Base-by-base conservation (phyloP, 192 early-diverging fungal species). In the Hyaloraphidium curvatum region DNA sequence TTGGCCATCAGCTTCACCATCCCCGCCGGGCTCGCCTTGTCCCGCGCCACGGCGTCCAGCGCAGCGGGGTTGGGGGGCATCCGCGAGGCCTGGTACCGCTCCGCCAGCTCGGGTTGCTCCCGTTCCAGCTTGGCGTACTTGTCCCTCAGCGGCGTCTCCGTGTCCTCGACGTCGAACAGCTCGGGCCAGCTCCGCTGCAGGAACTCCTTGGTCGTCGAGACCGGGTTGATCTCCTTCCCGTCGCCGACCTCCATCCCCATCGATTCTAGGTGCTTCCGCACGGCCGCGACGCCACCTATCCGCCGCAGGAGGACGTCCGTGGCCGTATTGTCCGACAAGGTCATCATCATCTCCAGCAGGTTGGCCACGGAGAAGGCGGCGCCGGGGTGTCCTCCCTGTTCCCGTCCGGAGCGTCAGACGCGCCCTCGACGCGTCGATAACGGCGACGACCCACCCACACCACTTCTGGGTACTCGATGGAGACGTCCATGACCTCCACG, bases 331-430 rank as follows among this genome's bases (percentile, higher is more conserved):
- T 48, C 43, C 17, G 43, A 48, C 7, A 14, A 25, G 7, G 43
- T 48, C 7, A 48, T 14, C 5, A 25, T 22, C 43, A 48, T 48
- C 25, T 48, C 43, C 5, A 48, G 43, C 14, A 48, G 43, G 43
- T 48, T 48, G 43, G 43, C 14, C 7, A 48, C 43, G 43, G 43
- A 9, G 43, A 48, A 48, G 43, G 25, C 7, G 43, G 43, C 43
- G 43, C 17, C 17, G 19, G 25, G 43, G 43, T 48, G 43, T 7
- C 43, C 43, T 14, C 43, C 43, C 43, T 37, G 35, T 17, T 13
- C 17, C 35, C 35, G 35, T 37, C 35, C 17, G 11, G 11, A 11
- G 17, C 35, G 11, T 17, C 35, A 11, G 17, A 11, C 35, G 35
- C 35, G 11, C 35, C 35, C 35, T 13, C 35, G 11, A 37, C 35